These are phyloP conservation scores for Jackrogersella minutella DNA, from an alignment of 495 filamentous ascomycete genomes.

Conservation along the genomic window DNA sequence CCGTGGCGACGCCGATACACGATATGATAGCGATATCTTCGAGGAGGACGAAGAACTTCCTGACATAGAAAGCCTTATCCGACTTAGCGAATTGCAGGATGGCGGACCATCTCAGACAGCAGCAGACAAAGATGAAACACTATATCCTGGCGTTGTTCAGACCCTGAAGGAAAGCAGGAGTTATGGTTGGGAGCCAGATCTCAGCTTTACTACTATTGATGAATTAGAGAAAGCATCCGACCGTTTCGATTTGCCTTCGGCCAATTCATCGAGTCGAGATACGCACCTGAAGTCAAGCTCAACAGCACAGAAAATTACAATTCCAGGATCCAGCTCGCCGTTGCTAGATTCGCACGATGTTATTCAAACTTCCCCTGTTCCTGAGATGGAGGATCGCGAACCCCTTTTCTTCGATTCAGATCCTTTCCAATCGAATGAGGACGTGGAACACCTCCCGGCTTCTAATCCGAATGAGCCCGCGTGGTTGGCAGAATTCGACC, in stretches of 20 bases:
- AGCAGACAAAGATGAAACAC: slow-evolving; percentile 44
- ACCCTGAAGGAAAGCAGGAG: slow-evolving; percentile 44
- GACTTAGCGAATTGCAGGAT: slow-evolving; percentile 23
- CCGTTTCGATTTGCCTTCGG: slow-evolving; percentile 29
- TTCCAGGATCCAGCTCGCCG: slow-evolving; percentile 10
- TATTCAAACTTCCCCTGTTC: background rate
- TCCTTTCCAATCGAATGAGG: slow-evolving; percentile 8
- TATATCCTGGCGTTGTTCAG: slow-evolving; percentile 31
- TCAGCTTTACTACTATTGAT: slow-evolving; percentile 44
- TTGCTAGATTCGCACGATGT: background rate
- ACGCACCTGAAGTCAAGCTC: background rate
- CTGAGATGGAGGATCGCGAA: background rate
- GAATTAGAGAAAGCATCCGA: slow-evolving; percentile 43
- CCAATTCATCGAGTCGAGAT: background rate
- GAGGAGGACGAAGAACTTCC: slow-evolving; percentile 35
- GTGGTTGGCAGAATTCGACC: slow-evolving; percentile 59
- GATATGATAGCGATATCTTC: slow-evolving; percentile 29
- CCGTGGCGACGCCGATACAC: background rate
- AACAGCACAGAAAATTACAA: background rate
- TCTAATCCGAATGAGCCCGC: slow-evolving; percentile 44
- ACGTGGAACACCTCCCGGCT: background rate
- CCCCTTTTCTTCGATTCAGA: slow-evolving; percentile 24
- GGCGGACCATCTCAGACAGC: slow-evolving; percentile 45
- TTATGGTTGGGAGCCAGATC: slow-evolving; percentile 42
- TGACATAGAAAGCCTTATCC: slow-evolving; percentile 34